Percentiles rank a stretch among this genome's conserved stretches.
Conservation (phyloP, 2,329 filamentous ascomycete species). For the Trichoderma koningiopsis region DNA sequence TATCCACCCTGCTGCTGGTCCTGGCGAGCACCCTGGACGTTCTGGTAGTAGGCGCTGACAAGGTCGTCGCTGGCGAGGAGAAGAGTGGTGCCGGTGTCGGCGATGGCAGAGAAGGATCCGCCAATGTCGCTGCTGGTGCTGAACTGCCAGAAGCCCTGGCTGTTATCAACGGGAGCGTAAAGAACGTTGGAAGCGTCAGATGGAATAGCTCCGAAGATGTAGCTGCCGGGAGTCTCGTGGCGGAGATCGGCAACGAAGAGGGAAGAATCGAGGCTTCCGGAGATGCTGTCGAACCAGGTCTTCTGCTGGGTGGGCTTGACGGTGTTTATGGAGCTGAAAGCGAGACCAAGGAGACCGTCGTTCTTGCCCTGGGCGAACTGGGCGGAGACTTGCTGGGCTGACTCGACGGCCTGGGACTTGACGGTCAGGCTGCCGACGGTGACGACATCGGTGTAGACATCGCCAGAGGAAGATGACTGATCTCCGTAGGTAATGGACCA, state of each 20-base stretch:
- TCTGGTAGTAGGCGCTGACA: constrained; percentile 50
- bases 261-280: constrained; percentile 25
- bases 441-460: constrained; percentile 48
- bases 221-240: constrained; percentile 55
- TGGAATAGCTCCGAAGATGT: constrained; percentile 75
- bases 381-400: constrained; percentile 44
- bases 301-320: constrained; percentile 44
- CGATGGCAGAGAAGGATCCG: constrained; percentile 46
- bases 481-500: constrained; percentile 52
- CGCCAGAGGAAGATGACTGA: constrained; percentile 45
- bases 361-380: constrained; percentile 46
- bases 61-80: constrained; percentile 58
- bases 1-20: constrained; percentile 46
- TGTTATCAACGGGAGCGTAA: constrained; percentile 63
- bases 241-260: constrained; percentile 72
- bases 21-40: constrained; percentile 42
- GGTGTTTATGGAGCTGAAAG: constrained; percentile 47
- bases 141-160: constrained; percentile 64
- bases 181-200: constrained; percentile 56
- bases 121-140: constrained; percentile 31
- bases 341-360: constrained; percentile 49
- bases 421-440: constrained; percentile 46
- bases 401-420: constrained; percentile 46
- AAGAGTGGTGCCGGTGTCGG: constrained; percentile 64
- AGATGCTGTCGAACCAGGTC: constrained; percentile 46